phyloP scores from a whole-genome alignment of 208 protist species.

The Leishmania tropica region DNA sequence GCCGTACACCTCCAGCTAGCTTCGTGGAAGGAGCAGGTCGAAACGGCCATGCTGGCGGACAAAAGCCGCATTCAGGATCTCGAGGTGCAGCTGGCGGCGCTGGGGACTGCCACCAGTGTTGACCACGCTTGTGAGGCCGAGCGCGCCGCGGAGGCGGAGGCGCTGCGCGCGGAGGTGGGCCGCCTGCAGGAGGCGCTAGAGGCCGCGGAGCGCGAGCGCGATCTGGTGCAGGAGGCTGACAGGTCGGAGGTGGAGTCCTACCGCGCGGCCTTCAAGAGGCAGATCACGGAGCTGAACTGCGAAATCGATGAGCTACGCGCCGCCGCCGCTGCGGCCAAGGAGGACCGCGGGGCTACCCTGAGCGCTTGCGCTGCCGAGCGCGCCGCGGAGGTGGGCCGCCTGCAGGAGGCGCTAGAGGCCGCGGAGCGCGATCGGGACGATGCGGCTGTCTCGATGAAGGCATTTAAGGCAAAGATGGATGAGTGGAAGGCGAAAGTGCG shows the following conservation, averaged over 20 bases:
- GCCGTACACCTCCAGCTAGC: slow-evolving; percentile 39
- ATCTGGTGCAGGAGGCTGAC: neutral
- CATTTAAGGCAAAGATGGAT: neutral
- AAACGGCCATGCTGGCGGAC: slow-evolving; percentile 30
- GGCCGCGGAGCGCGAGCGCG: slow-evolving; percentile 16
- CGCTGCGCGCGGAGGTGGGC: slow-evolving; percentile 31
- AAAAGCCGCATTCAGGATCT: slow-evolving; percentile 37
- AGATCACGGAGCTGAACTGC: slow-evolving; percentile 11
- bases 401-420: slow-evolving; percentile 18
- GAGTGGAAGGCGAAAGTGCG: neutral
- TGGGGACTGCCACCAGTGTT: neutral
- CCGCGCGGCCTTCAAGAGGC: no score
- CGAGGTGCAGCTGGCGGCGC: slow-evolving; percentile 16
- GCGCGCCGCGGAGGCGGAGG: slow-evolving; percentile 2
- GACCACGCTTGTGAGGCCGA: neutral
- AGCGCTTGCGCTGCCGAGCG: neutral
- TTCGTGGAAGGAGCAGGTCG: slow-evolving; percentile 44
- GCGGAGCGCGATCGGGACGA: slow-evolving; percentile 16
- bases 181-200: slow-evolving; percentile 26
- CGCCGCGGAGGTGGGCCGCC: slow-evolving; percentile 22
- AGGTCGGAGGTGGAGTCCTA: slow-evolving; percentile 9
- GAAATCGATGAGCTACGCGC: slow-evolving; percentile 13
- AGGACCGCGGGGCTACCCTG: slow-evolving; percentile 4
- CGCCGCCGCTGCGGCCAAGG: neutral
- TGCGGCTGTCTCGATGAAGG: neutral